Conservation (phyloP, 1,284 basidiomycete species). For the Neotropicomus parvogracilis region DNA sequence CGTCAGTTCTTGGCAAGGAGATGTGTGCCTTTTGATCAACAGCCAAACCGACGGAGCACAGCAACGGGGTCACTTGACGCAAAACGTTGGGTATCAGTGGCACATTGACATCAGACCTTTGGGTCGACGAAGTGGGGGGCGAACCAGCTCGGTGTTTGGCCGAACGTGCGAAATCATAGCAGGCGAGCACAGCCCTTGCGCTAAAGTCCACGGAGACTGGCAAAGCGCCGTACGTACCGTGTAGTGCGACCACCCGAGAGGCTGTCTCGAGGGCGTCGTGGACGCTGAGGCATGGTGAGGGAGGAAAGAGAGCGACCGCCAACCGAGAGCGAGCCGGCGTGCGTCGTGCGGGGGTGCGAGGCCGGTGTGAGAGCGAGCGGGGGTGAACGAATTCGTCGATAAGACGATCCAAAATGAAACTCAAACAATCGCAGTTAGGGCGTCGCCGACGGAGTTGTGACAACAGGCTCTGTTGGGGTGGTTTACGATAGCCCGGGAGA, state of each 20-base stretch:
- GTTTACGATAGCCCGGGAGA: slow-evolving; percentile 11
- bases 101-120: slow-evolving; percentile 7
- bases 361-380: slow-evolving; percentile 25
- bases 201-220: slow-evolving; percentile 10
- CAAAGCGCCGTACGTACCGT: slow-evolving; percentile 9
- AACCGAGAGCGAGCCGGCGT: neutral
- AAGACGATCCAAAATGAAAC: slow-evolving; percentile 33
- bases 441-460: slow-evolving; percentile 22
- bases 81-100: neutral
- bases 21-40: slow-evolving; percentile 17
- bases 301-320: too few species aligned
- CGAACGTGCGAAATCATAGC: slow-evolving; percentile 16
- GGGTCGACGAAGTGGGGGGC: neutral
- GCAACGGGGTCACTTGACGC: slow-evolving; percentile 15
- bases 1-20: slow-evolving; percentile 9
- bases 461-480: neutral
- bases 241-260: slow-evolving; percentile 2
- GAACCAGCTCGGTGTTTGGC: slow-evolving; percentile 5
- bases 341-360: slow-evolving; percentile 12
- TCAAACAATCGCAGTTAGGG: slow-evolving; percentile 29
- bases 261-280: slow-evolving; percentile 5
- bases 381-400: slow-evolving; percentile 16
- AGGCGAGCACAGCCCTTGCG: slow-evolving; percentile 11
- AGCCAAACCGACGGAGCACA: slow-evolving; percentile 18
- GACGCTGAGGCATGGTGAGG: too few species aligned